Base-by-base conservation (phyloP, 306 rosid genomes). In the Cucumis cinereus region DNA sequence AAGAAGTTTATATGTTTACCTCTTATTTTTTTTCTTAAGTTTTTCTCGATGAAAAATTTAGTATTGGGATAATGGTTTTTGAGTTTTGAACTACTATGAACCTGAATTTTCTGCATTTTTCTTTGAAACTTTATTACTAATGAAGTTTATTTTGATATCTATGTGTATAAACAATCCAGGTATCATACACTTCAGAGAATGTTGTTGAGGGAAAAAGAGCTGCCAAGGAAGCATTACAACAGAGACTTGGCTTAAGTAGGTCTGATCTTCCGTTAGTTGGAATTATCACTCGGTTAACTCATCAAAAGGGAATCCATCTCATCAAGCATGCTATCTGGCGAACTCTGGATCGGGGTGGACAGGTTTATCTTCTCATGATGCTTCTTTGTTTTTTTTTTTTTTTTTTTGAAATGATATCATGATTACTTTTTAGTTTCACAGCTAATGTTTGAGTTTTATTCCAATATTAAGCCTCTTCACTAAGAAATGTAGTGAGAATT, bases 291-390 rank as follows among this genome's bases (percentile, higher is more conserved):
- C 93, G 99, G 77, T 77, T 95, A 83, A 95, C 99, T 79, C 93
- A 90, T 67, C 99, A 95, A 80, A 95, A 95, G 88, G 99, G 99
- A 86, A 95, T 92, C 76, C 96, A 95, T 86, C 99, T 95, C 80
- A 95, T 95, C 85, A 92, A 89, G 82, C 98, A 92, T 79, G 96
- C 98, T 76, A 88, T 95, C 56, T 47, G 80, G 89, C 90, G 77
- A 61, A 85, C 93, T 81, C 82, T 95, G 76, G 98, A 90, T 54
- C 90, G 96, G 43, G 87, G 84, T 68, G 99, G 98, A 81, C 98
- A 95, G 99, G 99, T 95, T 70, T 14, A 36, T 43, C 58, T 61
- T 77, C 35, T 58, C 57, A n/a, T 69, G 71, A 77, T 75, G 74
- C 57, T 71, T 47, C 36, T 35, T 71, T 71, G 41, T 12, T 30